phyloP scores from a whole-genome alignment of 805 yeast species.

The Myxozyma lipomycoides region DNA sequence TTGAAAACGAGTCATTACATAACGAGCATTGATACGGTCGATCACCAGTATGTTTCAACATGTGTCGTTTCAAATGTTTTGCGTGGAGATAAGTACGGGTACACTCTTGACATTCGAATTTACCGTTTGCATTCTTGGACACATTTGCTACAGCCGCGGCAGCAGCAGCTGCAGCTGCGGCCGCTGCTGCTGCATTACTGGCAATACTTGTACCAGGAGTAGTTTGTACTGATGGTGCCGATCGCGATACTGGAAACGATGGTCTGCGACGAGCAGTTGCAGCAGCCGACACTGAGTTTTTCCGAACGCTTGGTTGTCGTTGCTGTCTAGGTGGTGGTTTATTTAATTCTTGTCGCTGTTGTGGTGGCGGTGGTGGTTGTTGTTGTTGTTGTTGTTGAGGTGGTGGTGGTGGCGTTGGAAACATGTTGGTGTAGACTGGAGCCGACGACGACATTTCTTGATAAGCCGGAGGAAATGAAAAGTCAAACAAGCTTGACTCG shows the following conservation, averaged over 20 bases:
- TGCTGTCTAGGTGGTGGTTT: too few relatives aligned
- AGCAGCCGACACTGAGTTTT: neutral
- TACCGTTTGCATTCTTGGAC: conserved; percentile 49
- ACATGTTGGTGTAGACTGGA: neutral
- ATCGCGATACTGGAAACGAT: neutral
- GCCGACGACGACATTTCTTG: neutral
- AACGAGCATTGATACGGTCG: conserved; percentile 74
- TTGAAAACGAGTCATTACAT: conserved; percentile 58
- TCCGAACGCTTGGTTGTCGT: too few relatives aligned
- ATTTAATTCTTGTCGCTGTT: too few relatives aligned
- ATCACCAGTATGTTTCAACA: conserved; percentile 76
- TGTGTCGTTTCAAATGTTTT: conserved; percentile 79
- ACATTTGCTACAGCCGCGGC: conserved; percentile 17
- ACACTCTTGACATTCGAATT: conserved; percentile 32
- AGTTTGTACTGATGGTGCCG: neutral
- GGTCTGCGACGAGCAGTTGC: neutral
- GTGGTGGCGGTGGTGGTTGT: neutral
- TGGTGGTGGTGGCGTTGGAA: neutral
- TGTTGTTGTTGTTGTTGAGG: neutral
- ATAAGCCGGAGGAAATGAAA: neutral
- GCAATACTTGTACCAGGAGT: neutral
- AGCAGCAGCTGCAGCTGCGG: conserved; percentile 48
- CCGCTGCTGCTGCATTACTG: conserved; percentile 5
- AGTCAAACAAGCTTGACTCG: neutral
- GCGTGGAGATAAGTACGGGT: conserved; percentile 39